Conservation (phyloP, 2,329 filamentous ascomycete species). For the Epichloe sylvatica region DNA sequence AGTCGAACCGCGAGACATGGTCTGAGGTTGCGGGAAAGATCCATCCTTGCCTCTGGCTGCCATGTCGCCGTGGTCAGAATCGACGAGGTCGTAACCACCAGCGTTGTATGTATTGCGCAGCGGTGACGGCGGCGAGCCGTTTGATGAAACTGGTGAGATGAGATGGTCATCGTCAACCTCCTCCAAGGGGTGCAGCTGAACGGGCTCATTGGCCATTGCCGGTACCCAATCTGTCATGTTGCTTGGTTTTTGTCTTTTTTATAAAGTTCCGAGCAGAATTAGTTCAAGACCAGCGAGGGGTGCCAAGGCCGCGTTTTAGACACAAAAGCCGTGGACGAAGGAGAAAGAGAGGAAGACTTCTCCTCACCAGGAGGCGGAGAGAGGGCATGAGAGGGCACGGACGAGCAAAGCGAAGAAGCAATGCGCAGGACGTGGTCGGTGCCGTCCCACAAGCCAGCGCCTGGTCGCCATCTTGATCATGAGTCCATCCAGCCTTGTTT, state of each 20-base stretch:
- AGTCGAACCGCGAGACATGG: neutral
- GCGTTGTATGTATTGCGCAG: no score
- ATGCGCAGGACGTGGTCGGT: no score
- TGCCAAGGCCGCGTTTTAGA: no score
- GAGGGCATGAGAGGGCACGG: no score
- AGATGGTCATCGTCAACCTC: neutral
- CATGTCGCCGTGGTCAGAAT: neutral
- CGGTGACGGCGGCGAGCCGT: neutral
- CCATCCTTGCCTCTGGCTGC: neutral
- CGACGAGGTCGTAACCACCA: neutral
- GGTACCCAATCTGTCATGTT: neutral
- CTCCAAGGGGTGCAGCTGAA: neutral
- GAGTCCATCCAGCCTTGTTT: no score
- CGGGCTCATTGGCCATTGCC: neutral
- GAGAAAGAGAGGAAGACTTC: no score
- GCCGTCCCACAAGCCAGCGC: no score
- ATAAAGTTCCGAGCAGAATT: neutral
- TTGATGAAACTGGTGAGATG: neutral
- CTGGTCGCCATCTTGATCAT: no score
- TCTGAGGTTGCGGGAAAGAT: neutral
- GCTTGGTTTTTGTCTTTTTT: neutral
- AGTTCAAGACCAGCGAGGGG: no score
- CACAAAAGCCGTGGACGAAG: no score
- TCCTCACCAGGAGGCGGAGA: no score
- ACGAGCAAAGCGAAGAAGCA: no score